phyloP scores from a whole-genome alignment of 2,329 filamentous ascomycete genomes.

The Emergomyces pasteurianus region DNA sequence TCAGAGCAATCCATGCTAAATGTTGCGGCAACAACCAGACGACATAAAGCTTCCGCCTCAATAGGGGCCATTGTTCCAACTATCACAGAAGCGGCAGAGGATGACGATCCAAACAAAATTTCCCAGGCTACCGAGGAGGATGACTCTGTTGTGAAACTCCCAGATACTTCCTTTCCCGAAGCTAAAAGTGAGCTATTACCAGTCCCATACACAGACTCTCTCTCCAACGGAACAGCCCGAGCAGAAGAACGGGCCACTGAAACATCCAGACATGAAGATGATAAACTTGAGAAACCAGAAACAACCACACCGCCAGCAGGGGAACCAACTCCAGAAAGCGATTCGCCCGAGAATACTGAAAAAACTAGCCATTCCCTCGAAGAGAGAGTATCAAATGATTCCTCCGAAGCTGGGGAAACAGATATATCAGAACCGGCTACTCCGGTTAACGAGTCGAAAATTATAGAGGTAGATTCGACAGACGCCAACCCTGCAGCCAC shows the following conservation, averaged over 20 bases:
- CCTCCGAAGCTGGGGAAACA: background rate
- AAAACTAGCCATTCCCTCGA: background rate
- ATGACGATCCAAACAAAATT: constrained; percentile 12
- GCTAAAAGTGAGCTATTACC: background rate
- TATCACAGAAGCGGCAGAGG: constrained; percentile 52
- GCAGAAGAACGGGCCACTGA: background rate
- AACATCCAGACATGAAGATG: background rate
- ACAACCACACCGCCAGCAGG: background rate
- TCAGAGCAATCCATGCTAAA: constrained; percentile 11
- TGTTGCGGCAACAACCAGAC: constrained; percentile 56
- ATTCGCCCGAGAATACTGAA: background rate
- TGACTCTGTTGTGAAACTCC: constrained; percentile 1
- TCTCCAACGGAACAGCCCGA: background rate
- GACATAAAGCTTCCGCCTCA: constrained; percentile 56
- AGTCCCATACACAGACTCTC: background rate
- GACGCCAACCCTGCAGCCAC: background rate
- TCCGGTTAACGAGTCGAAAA: background rate
- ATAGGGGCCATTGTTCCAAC: constrained; percentile 63
- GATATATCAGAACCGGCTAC: background rate
- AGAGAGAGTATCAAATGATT: background rate
- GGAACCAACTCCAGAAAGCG: background rate
- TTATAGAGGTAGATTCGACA: background rate
- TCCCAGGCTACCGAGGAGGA: constrained; percentile 8
- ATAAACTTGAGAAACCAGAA: background rate
- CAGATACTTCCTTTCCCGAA: background rate